Percentiles rank a stretch among this genome's conserved stretches.
Evolutionary conservation across 106 monocot species (phyloP).

Genomic region (Posidonia australis): DNA sequence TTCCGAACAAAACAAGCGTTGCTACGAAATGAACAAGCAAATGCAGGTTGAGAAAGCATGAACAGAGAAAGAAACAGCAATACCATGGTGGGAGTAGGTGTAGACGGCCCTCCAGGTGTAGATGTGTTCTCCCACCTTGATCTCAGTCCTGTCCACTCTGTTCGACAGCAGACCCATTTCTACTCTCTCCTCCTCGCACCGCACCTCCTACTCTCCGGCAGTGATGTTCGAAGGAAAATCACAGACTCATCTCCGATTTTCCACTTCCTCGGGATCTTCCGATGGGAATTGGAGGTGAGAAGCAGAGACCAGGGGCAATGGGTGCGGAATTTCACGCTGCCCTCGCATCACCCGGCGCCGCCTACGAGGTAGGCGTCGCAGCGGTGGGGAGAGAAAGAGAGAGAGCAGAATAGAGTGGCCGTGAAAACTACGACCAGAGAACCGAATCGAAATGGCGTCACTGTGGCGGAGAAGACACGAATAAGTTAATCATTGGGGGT

Average conservation of each 20-base stretch:
- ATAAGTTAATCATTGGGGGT: too few relatives aligned
- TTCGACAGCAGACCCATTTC: slow-evolving; percentile 85
- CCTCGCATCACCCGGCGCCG: too few relatives aligned
- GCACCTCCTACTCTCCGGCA: too few relatives aligned
- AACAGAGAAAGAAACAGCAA: background rate
- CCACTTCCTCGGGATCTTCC: background rate
- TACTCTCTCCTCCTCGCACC: slow-evolving; percentile 5
- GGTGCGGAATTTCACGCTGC: background rate
- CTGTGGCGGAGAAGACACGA: too few relatives aligned
- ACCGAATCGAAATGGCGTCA: background rate
- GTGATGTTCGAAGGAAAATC: too few relatives aligned
- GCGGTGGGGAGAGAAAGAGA: background rate
- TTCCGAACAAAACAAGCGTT: too few relatives aligned
- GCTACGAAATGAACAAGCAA: background rate
- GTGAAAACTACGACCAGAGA: background rate
- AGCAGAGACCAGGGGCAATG: background rate
- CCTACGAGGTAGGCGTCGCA: background rate
- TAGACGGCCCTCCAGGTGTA: slow-evolving; percentile 90
- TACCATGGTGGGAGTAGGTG: slow-evolving; percentile 95
- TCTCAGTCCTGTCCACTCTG: slow-evolving; percentile 57
- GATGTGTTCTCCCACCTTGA: slow-evolving; percentile 92
- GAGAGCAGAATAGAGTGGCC: background rate
- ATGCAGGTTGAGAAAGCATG: background rate
- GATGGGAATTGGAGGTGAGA: background rate
- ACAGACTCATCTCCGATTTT: too few relatives aligned